Evolutionary conservation across 2,329 filamentous ascomycete genomes (phyloP).

Genomic region (Botrytis porri): DNA sequence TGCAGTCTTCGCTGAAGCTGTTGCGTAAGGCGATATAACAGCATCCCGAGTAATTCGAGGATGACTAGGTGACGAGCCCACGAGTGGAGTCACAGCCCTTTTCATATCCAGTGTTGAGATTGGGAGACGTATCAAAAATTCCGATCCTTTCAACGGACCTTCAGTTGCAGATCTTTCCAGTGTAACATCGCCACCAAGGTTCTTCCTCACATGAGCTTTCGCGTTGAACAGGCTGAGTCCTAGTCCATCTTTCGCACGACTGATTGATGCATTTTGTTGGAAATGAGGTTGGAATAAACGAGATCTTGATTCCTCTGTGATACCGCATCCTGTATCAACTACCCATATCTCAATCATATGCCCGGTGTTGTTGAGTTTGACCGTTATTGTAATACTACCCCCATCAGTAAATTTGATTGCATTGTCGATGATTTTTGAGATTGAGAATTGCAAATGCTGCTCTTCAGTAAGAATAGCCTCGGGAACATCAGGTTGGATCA

Average conservation of each 20-base stretch:
- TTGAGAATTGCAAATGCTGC: constrained; percentile 47
- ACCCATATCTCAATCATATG: constrained; percentile 60
- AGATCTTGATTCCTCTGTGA: constrained; percentile 62
- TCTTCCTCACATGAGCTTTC: constrained; percentile 65
- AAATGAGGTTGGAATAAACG: constrained; percentile 69
- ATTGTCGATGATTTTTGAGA: constrained; percentile 52
- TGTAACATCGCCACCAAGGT: constrained; percentile 62
- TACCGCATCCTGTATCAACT: constrained; percentile 65
- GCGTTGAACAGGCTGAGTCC: constrained; percentile 70
- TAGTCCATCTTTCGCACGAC: constrained; percentile 64
- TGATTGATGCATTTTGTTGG: constrained; percentile 65
- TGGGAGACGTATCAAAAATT: constrained; percentile 67
- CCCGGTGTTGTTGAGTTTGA: constrained; percentile 50
- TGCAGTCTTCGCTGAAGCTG: background rate
- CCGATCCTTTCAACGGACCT: constrained; percentile 59
- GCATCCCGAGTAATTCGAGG: constrained; percentile 18
- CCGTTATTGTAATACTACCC: constrained; percentile 58
- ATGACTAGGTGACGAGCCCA: constrained; percentile 17
- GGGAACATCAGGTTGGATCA: constrained; percentile 44
- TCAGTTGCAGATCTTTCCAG: constrained; percentile 61
- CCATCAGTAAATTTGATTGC: constrained; percentile 69
- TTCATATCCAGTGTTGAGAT: constrained; percentile 29
- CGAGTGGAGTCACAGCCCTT: constrained; percentile 14
- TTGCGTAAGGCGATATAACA: constrained; percentile 18
- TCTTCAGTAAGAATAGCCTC: constrained; percentile 48